Base-by-base conservation (phyloP, 805 yeast species). In the Saccharomycopsis synnaedendra region DNA sequence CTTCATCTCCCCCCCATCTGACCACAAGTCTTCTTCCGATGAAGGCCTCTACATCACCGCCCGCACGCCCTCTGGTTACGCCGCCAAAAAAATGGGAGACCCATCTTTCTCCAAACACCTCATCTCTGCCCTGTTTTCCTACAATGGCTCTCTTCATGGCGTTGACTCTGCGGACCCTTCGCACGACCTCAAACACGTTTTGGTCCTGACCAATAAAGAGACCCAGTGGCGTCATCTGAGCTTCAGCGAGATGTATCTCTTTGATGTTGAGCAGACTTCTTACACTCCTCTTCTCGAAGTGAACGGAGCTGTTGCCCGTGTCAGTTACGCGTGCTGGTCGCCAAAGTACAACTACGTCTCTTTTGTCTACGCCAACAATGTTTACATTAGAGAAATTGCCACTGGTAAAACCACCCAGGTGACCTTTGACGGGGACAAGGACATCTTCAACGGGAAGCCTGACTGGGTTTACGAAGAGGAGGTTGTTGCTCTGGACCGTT, bases 401-500 rank as follows among this genome's bases (percentile, higher is more conserved):
- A 40, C 60, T 52, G 19, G 60, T 19, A 54, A 65, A 0, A 56
- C 66, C 0, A 64, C 57, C 4, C 80, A 78, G 53, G 64, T 85
- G 9, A 84, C 96, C 0, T 51, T 52, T 39, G 93, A 84, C 57
- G 95, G 95, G 10, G 78, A 80, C 34, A 71, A 68, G 1, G 71
- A 76, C 53, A 68, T 85, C 5, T 86, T 87, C 64, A 83, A 88
- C 59, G 96, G 96, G 2, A 80, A 81, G 52, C 94, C 96, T 0
- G 96, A 87, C 59, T 87, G 96, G 96, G 94, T 86, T 5, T 87
- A 87, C 56, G 96, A 88, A 59, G 96, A 87, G 56, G 96, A 87
- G 62, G 93, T 87, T 0, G 72, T 84, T 46, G 78, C 76, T 35
- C 72, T 76, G 29, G 87, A 81, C 56, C 64, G 71, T 28, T 85